phyloP scores from a whole-genome alignment of 306 rosid species.

The Vigna reflexopilosa region DNA sequence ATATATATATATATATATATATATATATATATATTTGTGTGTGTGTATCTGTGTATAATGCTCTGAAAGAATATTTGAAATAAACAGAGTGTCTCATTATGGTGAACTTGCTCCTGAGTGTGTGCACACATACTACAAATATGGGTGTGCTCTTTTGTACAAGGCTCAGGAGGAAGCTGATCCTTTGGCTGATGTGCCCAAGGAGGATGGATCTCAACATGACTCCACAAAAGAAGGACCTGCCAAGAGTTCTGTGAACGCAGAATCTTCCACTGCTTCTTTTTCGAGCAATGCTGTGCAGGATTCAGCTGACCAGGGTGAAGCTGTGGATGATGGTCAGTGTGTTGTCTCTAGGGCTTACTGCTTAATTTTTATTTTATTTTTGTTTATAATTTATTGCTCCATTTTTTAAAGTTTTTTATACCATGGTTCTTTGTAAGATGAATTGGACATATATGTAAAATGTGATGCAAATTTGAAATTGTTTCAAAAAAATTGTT shows the following conservation, averaged over 20 bases:
- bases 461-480: background rate
- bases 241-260: constrained; percentile 62
- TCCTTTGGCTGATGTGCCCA: constrained; percentile 87
- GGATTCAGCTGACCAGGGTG: constrained; percentile 57
- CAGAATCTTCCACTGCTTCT: constrained; percentile 74
- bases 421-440: background rate
- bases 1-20: no score
- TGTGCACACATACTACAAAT: constrained; percentile 78
- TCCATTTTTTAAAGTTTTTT: background rate
- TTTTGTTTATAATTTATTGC: constrained; percentile 13
- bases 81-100: constrained; percentile 67
- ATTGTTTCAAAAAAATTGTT: constrained; percentile 6
- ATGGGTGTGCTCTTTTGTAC: constrained; percentile 86
- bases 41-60: background rate
- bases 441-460: background rate
- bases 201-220: constrained; percentile 67
- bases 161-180: constrained; percentile 98
- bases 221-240: constrained; percentile 65
- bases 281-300: constrained; percentile 59
- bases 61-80: constrained; percentile 37
- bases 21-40: no score
- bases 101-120: constrained; percentile 97
- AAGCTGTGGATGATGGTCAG: constrained; percentile 68
- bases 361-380: background rate
- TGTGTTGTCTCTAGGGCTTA: constrained; percentile 38